Conservation (phyloP, 176 grass and related monocot genomes). For the Raddia distichophylla region DNA sequence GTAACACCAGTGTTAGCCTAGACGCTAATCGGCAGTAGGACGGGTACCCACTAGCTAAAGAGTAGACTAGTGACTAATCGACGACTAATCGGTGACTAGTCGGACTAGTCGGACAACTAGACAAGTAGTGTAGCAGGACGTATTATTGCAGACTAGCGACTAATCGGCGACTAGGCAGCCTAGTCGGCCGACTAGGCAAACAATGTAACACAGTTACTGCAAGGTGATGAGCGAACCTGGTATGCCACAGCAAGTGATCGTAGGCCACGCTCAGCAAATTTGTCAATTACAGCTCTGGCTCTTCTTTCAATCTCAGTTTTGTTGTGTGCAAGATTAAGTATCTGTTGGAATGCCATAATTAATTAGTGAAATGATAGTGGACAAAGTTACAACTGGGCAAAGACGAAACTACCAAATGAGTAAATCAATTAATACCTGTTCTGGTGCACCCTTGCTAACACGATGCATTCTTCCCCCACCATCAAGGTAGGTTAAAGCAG, state of each 20-base stretch:
- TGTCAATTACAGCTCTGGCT: constrained; percentile 81
- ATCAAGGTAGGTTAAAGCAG: constrained; percentile 85
- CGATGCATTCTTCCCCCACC: constrained; percentile 74
- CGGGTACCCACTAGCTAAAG: too few relatives aligned
- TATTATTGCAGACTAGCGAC: too few relatives aligned
- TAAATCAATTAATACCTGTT: constrained; percentile 61
- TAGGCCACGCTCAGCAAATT: constrained; percentile 84
- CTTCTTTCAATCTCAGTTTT: constrained; percentile 77
- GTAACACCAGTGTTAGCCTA: too few relatives aligned
- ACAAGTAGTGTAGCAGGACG: too few relatives aligned
- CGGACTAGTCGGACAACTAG: too few relatives aligned
- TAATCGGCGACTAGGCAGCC: too few relatives aligned
- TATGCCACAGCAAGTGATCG: constrained; percentile 84
- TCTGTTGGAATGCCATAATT: constrained; percentile 52
- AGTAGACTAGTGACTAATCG: too few relatives aligned
- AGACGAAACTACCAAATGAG: neutral
- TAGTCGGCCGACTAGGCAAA: too few relatives aligned
- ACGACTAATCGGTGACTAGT: too few relatives aligned
- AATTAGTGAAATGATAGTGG: constrained; percentile 34
- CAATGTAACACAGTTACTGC: neutral
- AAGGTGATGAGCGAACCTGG: constrained; percentile 54
- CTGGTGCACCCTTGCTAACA: constrained; percentile 94
- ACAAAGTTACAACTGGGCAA: neutral
- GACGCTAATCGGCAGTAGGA: too few relatives aligned
- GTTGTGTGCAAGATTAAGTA: constrained; percentile 86